Base-by-base conservation (phyloP, 495 filamentous ascomycete genomes). In the Trichoderma asperelloides region DNA sequence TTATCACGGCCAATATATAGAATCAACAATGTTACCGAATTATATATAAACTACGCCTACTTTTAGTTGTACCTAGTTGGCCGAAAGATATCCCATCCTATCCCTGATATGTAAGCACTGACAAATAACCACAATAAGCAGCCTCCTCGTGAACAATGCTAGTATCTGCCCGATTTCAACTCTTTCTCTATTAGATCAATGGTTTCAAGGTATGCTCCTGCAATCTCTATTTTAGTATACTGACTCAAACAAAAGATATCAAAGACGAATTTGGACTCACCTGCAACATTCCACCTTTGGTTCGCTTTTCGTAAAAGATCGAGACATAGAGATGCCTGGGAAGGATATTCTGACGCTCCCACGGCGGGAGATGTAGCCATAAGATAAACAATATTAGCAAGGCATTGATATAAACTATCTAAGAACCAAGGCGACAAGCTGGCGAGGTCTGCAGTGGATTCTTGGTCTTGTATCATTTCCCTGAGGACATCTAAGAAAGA, bases 391-490 rank as follows among this genome's bases (percentile, higher is more conserved):
- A 60, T 3, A 5, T 60, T 60, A 2, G 55, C 55, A 12, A 60
- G 25, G 25, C 55, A 60, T 21, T 60, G 55, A 25, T 60, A 60
- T 9, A 30, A 28, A 25, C 55, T 60, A 60, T 60, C 55, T 25
- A 60, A 60, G 25, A 60, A 60, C 55, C 55, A 60, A 30, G 55
- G 55, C 27, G 55, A 60, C 55, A 60, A 25, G 55, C 55, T 33
- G 55, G 55, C 23, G 55, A 60, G 55, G 16, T 60, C 16, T 25
- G 12, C 55, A 7, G n/a, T 28, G 9, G 51, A 60, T 16, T 60
- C 51, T 12, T 28, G 51, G 3, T 60, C 55, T 21, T 60, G 55
- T 18, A 60, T 21, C 55, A 60, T 60, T 33, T 33, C 55, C 2
- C 27, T 30, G 8, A 60, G 27, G 23, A 30, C 55, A 28, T 60